phyloP scores from a whole-genome alignment of 2,329 filamentous ascomycete species.

The Penicillium occitanis region DNA sequence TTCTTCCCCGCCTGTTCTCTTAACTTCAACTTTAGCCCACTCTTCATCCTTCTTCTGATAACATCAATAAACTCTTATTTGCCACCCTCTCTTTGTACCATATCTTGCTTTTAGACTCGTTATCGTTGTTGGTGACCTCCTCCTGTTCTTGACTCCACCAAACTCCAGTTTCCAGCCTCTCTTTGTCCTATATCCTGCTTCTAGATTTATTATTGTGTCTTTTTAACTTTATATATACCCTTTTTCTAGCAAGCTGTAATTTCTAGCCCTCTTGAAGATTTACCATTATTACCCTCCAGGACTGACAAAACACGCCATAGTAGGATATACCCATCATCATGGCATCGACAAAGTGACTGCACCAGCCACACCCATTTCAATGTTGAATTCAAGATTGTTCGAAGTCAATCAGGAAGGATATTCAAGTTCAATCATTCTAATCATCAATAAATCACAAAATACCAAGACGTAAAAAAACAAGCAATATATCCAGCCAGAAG shows the following conservation, averaged over 20 bases:
- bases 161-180: not conserved
- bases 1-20: not conserved
- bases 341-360: not conserved
- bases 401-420: not conserved
- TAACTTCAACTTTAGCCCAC: not conserved
- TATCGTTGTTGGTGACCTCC: not conserved
- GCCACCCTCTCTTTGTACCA: not conserved
- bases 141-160: not conserved
- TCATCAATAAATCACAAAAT: not conserved
- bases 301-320: not conserved
- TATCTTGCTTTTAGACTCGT: not conserved
- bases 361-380: too few species aligned
- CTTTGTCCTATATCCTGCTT: not conserved
- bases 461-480: not conserved
- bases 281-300: not conserved
- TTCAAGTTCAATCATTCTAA: not conserved
- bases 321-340: not conserved
- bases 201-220: not conserved
- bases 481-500: conserved; percentile 5
- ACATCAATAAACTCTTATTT: not conserved
- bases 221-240: not conserved
- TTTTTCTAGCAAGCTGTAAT: not conserved
- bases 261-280: not conserved
- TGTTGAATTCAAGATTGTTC: not conserved
- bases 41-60: not conserved